Percentiles rank a stretch among this genome's conserved stretches.
These are phyloP conservation scores for Nigrospora oryzae DNA, from an alignment of 2,329 filamentous ascomycete species.

Conservation along the genomic window DNA sequence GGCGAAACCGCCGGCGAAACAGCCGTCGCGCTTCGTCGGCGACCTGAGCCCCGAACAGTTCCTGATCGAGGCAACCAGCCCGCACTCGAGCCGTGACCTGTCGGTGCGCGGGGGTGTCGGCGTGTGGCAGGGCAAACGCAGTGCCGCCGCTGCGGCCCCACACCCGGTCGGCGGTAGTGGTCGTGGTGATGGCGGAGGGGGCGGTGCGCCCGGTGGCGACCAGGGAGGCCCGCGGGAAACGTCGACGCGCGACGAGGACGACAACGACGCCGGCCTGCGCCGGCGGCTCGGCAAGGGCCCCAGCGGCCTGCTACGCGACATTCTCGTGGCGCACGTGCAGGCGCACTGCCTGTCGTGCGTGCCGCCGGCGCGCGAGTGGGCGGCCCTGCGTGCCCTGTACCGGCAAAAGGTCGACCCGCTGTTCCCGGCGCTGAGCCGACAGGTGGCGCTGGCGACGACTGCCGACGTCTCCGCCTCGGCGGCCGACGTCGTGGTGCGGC, in stretches of 20 bases:
- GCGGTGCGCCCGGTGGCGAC: not conserved
- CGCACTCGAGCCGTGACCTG: conserved; percentile 23
- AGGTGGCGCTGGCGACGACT: not conserved
- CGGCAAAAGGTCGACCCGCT: conserved; percentile 45
- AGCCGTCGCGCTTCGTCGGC: conserved; percentile 40
- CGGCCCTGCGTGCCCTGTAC: conserved; percentile 35
- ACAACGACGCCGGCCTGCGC: conserved; percentile 1
- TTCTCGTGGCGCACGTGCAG: conserved; percentile 30
- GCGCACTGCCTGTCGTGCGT: conserved; percentile 37
- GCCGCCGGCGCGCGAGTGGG: conserved; percentile 37
- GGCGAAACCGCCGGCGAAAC: not conserved
- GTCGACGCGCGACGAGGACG: conserved; percentile 1
- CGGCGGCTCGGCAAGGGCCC: conserved; percentile 15
- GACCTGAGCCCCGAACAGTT: conserved; percentile 53
- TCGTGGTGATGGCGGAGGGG: not conserved
- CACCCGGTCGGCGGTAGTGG: conserved; percentile 9
- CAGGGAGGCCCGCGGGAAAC: too few relatives aligned
- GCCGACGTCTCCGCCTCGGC: conserved; percentile 2
- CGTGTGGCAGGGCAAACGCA: conserved; percentile 38
- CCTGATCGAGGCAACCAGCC: conserved; percentile 45
- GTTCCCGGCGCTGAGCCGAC: conserved; percentile 38
- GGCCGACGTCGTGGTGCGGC: conserved; percentile 34
- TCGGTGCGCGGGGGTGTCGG: conserved; percentile 46
- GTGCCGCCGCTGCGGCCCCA: not conserved
- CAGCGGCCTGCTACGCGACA: conserved; percentile 11